phyloP scores from a whole-genome alignment of 129 eudicot species.

The Chrysanthemum lavandulifolium region DNA sequence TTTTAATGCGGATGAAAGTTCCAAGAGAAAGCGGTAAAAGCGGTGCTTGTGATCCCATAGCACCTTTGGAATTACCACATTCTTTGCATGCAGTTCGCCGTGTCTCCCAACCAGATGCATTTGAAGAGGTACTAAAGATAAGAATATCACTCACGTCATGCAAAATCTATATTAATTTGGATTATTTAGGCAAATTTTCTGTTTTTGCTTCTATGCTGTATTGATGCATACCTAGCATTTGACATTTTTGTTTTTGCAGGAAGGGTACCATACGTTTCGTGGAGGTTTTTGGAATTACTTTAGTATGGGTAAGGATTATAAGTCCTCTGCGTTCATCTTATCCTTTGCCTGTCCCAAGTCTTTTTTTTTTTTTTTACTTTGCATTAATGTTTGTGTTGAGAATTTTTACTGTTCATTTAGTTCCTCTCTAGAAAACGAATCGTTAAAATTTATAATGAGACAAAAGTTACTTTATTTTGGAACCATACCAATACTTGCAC shows the following conservation, averaged over 20 bases:
- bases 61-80: constrained; percentile 89
- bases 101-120: constrained; percentile 42
- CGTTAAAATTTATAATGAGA: background rate
- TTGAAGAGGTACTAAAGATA: constrained; percentile 44
- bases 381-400: background rate
- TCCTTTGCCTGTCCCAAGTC: background rate
- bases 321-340: background rate
- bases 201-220: background rate
- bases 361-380: background rate
- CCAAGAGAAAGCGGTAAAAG: constrained; percentile 57
- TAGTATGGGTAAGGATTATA: constrained; percentile 71
- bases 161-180: background rate
- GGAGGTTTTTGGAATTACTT: constrained; percentile 99
- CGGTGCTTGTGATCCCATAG: constrained; percentile 77
- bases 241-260: constrained; percentile 38
- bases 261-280: constrained; percentile 72
- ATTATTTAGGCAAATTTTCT: background rate
- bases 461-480: background rate
- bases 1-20: constrained; percentile 73
- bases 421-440: background rate
- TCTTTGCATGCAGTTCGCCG: constrained; percentile 64
- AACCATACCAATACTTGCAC: background rate
- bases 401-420: background rate
- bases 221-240: background rate
- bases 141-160: background rate